Percentiles rank a stretch among this genome's conserved stretches.
Evolutionary conservation across 352 stramenopile genomes (phyloP).

Genomic region (Pelagophyceae sp.): DNA sequence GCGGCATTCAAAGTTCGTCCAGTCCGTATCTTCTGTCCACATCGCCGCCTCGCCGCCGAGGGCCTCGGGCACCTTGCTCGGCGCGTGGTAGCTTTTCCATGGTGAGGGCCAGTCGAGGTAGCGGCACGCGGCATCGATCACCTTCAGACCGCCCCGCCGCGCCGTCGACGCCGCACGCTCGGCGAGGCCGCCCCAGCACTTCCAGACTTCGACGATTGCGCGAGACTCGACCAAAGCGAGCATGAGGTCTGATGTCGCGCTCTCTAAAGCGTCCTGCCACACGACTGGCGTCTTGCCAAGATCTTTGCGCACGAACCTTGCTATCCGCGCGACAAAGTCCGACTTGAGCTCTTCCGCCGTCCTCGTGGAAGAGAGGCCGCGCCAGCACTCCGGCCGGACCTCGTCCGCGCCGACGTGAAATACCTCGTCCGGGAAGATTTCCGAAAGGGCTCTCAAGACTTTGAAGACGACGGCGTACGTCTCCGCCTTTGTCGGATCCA

Average conservation of each 20-base stretch:
- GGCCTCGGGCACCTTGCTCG: not conserved
- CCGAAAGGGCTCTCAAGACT: constrained; percentile 10
- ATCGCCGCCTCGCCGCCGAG: constrained; percentile 22
- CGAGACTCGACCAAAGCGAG: not conserved
- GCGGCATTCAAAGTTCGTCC: constrained; percentile 23
- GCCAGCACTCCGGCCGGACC: constrained; percentile 16
- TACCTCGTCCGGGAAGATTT: constrained; percentile 20
- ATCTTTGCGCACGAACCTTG: not conserved
- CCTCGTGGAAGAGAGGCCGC: not conserved
- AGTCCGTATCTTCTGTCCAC: constrained; percentile 23
- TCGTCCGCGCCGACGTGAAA: constrained; percentile 25
- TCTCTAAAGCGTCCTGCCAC: constrained; percentile 25
- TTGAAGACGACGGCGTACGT: not conserved
- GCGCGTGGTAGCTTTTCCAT: constrained; percentile 12
- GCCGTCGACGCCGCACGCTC: not conserved
- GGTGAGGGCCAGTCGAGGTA: constrained; percentile 21
- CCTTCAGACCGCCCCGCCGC: not conserved
- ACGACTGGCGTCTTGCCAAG: constrained; percentile 20
- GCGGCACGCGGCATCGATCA: constrained; percentile 17
- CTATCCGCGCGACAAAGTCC: not conserved
- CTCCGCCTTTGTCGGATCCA: constrained; percentile 15
- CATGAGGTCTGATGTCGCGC: not conserved
- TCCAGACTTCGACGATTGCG: constrained; percentile 21
- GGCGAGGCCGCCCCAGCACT: constrained; percentile 20
- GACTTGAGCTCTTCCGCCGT: not conserved